These are phyloP conservation scores for Russula vinacea DNA, from an alignment of 768 basidiomycete genomes.

Conservation along the genomic window DNA sequence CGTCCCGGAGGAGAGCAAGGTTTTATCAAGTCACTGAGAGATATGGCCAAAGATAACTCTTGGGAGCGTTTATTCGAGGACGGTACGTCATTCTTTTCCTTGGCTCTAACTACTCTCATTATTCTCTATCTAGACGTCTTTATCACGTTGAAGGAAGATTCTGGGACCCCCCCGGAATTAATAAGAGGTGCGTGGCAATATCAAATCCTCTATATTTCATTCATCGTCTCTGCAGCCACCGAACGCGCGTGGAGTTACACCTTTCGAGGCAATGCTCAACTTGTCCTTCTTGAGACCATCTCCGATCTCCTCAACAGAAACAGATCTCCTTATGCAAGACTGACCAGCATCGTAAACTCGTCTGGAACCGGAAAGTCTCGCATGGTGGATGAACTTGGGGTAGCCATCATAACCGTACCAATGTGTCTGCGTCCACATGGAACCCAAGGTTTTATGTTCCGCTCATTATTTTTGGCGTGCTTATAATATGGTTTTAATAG, in stretches of 20 bases:
- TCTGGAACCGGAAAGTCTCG: constrained; percentile 15
- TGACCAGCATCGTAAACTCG: not conserved
- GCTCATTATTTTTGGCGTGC: not conserved
- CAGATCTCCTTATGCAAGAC: not conserved
- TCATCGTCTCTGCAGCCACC: not conserved
- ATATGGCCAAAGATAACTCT: not conserved
- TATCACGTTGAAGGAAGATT: not conserved
- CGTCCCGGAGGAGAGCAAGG: no score
- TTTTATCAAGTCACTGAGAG: not conserved
- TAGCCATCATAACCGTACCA: not conserved
- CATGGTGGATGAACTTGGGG: not conserved
- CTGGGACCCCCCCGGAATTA: not conserved
- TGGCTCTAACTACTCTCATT: not conserved
- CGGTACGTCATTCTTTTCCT: not conserved
- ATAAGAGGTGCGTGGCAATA: not conserved
- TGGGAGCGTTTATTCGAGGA: not conserved
- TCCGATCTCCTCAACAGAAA: not conserved
- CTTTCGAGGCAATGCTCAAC: not conserved
- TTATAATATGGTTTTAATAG: not conserved
- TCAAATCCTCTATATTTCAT: not conserved
- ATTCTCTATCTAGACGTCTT: not conserved
- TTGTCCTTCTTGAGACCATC: not conserved
- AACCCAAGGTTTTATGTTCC: not conserved
- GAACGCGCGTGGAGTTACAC: not conserved
- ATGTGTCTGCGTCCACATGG: constrained; percentile 1